Conservation (phyloP, 2,329 filamentous ascomycete genomes). For the Fusarium sp. region DNA sequence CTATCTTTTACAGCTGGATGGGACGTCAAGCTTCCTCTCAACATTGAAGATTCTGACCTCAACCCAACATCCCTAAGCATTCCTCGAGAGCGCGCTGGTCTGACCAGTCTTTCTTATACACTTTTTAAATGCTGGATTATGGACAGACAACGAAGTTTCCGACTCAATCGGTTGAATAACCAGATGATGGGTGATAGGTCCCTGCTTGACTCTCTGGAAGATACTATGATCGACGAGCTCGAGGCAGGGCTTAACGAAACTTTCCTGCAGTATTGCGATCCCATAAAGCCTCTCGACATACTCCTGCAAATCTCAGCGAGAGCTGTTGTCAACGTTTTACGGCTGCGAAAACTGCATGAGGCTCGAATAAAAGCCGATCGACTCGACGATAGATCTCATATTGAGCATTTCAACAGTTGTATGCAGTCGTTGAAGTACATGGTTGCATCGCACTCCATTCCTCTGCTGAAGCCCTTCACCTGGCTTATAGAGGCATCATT, state of each 20-base stretch:
- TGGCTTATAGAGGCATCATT: conserved; percentile 14
- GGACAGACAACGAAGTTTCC: conserved; percentile 7
- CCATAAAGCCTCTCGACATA: conserved; percentile 1
- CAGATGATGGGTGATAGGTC: background rate
- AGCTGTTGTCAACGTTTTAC: conserved; percentile 14
- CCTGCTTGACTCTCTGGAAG: background rate
- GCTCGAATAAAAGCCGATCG: background rate
- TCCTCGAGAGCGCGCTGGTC: background rate
- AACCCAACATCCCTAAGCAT: background rate
- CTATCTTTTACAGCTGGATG: conserved; percentile 12
- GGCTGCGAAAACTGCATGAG: conserved; percentile 15
- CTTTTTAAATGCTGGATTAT: background rate
- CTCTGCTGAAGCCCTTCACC: background rate
- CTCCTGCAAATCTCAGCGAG: conserved; percentile 11
- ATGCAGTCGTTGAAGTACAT: conserved; percentile 23
- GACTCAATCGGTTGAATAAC: background rate
- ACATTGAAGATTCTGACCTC: conserved; percentile 24
- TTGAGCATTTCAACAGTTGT: conserved; percentile 20
- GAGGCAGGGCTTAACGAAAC: conserved; percentile 14
- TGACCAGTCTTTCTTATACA: conserved; percentile 11
- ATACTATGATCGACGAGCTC: background rate
- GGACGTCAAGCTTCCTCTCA: conserved; percentile 23
- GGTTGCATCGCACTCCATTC: conserved; percentile 2
- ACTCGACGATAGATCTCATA: conserved; percentile 5
- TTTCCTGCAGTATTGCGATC: conserved; percentile 28